Percentiles rank a stretch among this genome's conserved stretches.
Conservation (phyloP, 2,329 filamentous ascomycete genomes). For the Talaromyces sp. region DNA sequence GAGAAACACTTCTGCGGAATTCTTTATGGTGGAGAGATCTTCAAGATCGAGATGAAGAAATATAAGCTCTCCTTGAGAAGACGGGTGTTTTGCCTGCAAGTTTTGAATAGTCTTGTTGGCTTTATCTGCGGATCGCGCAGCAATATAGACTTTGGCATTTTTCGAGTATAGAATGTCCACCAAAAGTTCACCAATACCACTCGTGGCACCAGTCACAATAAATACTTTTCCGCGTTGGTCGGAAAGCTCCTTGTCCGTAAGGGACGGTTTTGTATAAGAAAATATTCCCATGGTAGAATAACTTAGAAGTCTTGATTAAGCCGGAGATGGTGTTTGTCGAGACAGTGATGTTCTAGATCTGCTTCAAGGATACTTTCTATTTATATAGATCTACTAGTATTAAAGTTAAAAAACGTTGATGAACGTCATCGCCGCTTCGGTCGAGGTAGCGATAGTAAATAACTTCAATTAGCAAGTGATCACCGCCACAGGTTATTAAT, state of each 20-base stretch:
- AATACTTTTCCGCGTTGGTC: conserved; percentile 32
- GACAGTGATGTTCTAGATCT: too few species aligned
- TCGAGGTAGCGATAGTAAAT: too few species aligned
- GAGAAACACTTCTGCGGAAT: conserved; percentile 33
- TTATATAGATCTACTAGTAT: too few species aligned
- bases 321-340: too few species aligned
- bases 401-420: too few species aligned
- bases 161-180: conserved; percentile 50
- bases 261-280: background rate
- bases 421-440: too few species aligned
- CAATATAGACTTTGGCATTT: conserved; percentile 53
- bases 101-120: conserved; percentile 41
- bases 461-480: too few species aligned
- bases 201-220: conserved; percentile 45
- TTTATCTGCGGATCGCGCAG: conserved; percentile 45
- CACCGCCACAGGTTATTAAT: too few species aligned
- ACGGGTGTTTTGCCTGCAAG: conserved; percentile 29
- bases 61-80: conserved; percentile 37
- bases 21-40: conserved; percentile 38
- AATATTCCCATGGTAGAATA: too few species aligned
- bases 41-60: conserved; percentile 46
- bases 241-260: conserved; percentile 1
- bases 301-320: too few species aligned
- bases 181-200: conserved; percentile 40
- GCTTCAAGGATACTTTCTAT: too few species aligned